These are phyloP conservation scores for Neofusicoccum parvum DNA, from an alignment of 2,329 filamentous ascomycete species.

Conservation along the genomic window DNA sequence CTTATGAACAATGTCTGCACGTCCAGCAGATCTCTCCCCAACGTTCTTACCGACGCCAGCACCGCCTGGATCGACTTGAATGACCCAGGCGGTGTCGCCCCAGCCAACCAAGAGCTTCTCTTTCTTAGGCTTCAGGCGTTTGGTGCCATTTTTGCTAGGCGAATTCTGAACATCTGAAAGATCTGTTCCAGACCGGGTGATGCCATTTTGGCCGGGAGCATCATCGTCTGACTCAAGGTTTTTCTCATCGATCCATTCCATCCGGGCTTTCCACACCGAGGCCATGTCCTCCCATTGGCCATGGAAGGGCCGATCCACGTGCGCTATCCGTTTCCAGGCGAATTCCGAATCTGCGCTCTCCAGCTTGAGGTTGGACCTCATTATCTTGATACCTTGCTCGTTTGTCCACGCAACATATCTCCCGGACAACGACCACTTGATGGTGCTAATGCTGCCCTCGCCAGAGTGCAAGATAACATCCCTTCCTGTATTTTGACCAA, in stretches of 20 bases:
- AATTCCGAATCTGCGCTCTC: constrained; percentile 75
- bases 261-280: constrained; percentile 86
- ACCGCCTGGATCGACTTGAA: constrained; percentile 83
- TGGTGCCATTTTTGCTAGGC: constrained; percentile 45
- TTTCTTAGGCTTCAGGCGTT: constrained; percentile 38
- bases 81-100: constrained; percentile 95
- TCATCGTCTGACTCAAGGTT: constrained; percentile 67
- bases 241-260: constrained; percentile 90
- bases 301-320: constrained; percentile 84
- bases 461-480: constrained; percentile 88
- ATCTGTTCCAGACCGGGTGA: constrained; percentile 45
- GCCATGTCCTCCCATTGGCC: constrained; percentile 96
- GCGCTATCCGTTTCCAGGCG: constrained; percentile 92
- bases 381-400: constrained; percentile 96
- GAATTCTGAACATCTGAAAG: constrained; percentile 38
- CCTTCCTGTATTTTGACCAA: constrained; percentile 76
- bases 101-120: constrained; percentile 92
- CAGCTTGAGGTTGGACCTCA: constrained; percentile 84
- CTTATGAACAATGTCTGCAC: constrained; percentile 91
- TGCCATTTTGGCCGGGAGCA: neutral
- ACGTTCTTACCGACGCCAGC: constrained; percentile 65
- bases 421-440: constrained; percentile 92
- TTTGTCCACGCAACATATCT: constrained; percentile 96
- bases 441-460: constrained; percentile 85
- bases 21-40: constrained; percentile 72